Base-by-base conservation (phyloP, 2,329 filamentous ascomycete species). In the Paraconiothyrium sp. region DNA sequence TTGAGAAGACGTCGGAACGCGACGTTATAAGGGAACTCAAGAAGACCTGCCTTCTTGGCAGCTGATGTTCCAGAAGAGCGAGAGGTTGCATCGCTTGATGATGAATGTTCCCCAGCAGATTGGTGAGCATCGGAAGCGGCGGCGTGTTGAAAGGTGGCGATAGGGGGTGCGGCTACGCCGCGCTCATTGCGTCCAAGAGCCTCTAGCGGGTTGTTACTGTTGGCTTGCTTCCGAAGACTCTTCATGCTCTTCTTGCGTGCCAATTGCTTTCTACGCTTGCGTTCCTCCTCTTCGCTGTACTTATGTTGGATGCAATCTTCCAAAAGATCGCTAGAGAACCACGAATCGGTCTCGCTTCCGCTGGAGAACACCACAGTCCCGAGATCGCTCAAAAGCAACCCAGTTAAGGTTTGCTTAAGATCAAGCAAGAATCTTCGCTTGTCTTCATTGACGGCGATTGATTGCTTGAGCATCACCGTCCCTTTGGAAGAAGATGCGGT, bases 301-400 rank as follows among this genome's bases (percentile, higher is more conserved):
- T 74, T 74, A 54, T 77, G 76, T 59, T 78, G 72, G 27, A 81
- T 74, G 63, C 78, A 80, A 56, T 82, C 80, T 51, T 81, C 78
- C 3, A 81, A 79, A 13, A 93, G 77, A 14, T 87, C 86, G 56
- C 87, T 84, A 51, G 81, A 80, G 68, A 97, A 95, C 91, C 94
- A 97, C 3, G 84, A 84, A 76, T 98, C 95, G 0, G 94, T 98
- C 80, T 99, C 95, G 46, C 93, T 97, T 3, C 95, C 95, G 54
- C 87, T 88, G n/a, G 89, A 88, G 77, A 96, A 95, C 1, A 97
- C 90, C 34, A 92, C 87, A 44, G 90, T 93, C 6, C 94, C 93
- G 4, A 98, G 84, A 75, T 99, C 95, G 54, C 94, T 98, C 30
- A 98, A 81, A 1, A 98, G 81, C 20, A 99, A 83, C 66, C 93